These are phyloP conservation scores for Glonium stellatum DNA, from an alignment of 495 filamentous ascomycete species.

Conservation along the genomic window DNA sequence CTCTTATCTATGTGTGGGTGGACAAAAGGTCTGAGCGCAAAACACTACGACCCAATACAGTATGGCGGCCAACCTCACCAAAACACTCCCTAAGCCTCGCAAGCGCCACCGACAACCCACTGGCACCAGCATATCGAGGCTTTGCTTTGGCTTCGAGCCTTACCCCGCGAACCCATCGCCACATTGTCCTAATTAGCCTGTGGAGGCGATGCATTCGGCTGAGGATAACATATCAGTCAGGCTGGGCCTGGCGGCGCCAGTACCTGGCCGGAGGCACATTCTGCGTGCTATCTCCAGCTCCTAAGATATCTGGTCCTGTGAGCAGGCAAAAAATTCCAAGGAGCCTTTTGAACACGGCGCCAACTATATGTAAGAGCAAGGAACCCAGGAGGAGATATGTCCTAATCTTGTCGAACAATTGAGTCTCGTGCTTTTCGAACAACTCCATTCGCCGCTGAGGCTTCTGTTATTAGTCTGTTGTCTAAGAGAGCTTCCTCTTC, in stretches of 20 bases:
- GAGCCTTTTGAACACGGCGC: background rate
- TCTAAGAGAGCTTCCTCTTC: background rate
- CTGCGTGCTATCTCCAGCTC: constrained; percentile 10
- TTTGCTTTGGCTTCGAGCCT: background rate
- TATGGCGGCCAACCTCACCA: background rate
- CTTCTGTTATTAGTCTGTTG: background rate
- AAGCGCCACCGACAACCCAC: background rate
- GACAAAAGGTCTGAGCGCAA: background rate
- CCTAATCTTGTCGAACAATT: constrained; percentile 2
- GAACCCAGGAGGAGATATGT: constrained; percentile 14
- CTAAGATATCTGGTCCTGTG: background rate
- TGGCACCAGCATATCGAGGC: background rate
- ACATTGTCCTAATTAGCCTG: background rate
- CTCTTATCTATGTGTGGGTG: background rate
- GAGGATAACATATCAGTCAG: background rate
- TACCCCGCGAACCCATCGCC: background rate
- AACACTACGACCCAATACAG: background rate
- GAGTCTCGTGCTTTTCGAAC: constrained; percentile 1
- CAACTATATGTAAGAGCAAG: constrained; percentile 27
- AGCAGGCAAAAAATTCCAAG: background rate
- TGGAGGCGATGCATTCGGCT: background rate
- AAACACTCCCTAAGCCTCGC: background rate
- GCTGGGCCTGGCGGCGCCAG: background rate
- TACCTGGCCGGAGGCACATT: constrained; percentile 20
- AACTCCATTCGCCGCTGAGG: background rate